phyloP scores from a whole-genome alignment of 1,139 yeast genomes.

The Petasospora fabianii region DNA sequence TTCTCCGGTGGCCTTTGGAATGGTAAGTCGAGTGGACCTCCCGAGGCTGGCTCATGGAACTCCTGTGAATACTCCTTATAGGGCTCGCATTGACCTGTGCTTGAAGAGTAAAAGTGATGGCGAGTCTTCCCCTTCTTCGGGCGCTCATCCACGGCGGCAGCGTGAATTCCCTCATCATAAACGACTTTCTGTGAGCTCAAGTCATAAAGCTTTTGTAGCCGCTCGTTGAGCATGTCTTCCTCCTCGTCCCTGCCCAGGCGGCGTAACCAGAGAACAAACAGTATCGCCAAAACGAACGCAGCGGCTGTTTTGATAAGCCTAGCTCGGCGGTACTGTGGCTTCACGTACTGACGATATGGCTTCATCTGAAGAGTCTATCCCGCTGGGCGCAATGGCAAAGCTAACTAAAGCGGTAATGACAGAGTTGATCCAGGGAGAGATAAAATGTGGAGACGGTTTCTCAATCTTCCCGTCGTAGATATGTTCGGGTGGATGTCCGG shows the following conservation, averaged over 20 bases:
- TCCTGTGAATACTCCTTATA: slow-evolving; percentile 30
- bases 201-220: slow-evolving; percentile 10
- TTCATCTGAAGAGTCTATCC: not conserved
- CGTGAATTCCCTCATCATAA: slow-evolving; percentile 9
- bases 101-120: slow-evolving; percentile 12
- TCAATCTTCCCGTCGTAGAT: too few relatives aligned
- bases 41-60: slow-evolving; percentile 47
- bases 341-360: not conserved
- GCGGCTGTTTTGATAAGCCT: slow-evolving; percentile 6
- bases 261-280: slow-evolving; percentile 10
- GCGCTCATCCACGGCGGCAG: slow-evolving; percentile 6
- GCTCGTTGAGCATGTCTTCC: slow-evolving; percentile 12
- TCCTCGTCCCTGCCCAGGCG: slow-evolving; percentile 16
- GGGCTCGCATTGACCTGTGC: slow-evolving; percentile 25
- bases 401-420: too few relatives aligned
- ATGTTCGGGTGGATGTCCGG: not conserved
- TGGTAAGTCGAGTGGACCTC: slow-evolving; percentile 51
- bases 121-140: slow-evolving; percentile 13
- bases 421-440: not conserved
- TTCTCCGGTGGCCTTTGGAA: slow-evolving; percentile 69
- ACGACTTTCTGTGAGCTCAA: slow-evolving; percentile 4
- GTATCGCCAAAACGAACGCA: slow-evolving; percentile 9
- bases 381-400: too few relatives aligned
- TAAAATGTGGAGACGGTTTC: too few relatives aligned
- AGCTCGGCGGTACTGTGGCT: slow-evolving; percentile 11